A percentile compares a stretch with the other conserved stretches of the same genome.
Evolutionary conservation across 2,329 filamentous ascomycete species (phyloP).

Genomic region (Seiridium unicorne): DNA sequence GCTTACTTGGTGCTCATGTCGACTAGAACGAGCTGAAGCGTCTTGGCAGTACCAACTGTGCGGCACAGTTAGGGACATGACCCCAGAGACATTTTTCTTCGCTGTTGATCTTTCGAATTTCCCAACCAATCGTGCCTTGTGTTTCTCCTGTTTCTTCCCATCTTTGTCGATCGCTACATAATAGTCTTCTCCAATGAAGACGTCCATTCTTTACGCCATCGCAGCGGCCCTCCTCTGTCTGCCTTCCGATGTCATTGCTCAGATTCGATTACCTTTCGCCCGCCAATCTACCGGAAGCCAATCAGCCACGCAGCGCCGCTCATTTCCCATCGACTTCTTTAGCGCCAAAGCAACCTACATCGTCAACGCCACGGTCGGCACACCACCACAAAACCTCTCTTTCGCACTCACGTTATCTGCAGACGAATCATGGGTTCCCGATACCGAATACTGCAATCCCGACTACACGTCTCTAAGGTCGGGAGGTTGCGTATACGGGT

Average conservation of each 20-base stretch:
- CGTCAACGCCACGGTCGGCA: slow-evolving; percentile 11
- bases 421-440: slow-evolving; percentile 26
- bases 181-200: slow-evolving; percentile 10
- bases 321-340: slow-evolving; percentile 1
- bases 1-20: no score
- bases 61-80: no score
- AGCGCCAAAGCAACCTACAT: slow-evolving; percentile 5
- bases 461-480: background rate
- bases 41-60: no score
- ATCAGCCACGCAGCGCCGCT: background rate
- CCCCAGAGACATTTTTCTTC: no score
- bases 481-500: slow-evolving; percentile 21
- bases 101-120: no score
- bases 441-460: slow-evolving; percentile 10
- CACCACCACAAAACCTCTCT: slow-evolving; percentile 25
- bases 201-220: slow-evolving; percentile 10
- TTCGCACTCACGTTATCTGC: slow-evolving; percentile 22
- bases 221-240: background rate
- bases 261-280: slow-evolving; percentile 11
- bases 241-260: background rate
- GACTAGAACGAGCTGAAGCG: no score
- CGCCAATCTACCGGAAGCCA: slow-evolving; percentile 2
- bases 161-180: background rate
- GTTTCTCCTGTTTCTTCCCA: no score
- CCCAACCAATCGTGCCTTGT: no score